A percentile compares a stretch with the other conserved stretches of the same genome.
These are phyloP conservation scores for Wallacemonas sp. DNA, from an alignment of 208 protist genomes.

Conservation along the genomic window DNA sequence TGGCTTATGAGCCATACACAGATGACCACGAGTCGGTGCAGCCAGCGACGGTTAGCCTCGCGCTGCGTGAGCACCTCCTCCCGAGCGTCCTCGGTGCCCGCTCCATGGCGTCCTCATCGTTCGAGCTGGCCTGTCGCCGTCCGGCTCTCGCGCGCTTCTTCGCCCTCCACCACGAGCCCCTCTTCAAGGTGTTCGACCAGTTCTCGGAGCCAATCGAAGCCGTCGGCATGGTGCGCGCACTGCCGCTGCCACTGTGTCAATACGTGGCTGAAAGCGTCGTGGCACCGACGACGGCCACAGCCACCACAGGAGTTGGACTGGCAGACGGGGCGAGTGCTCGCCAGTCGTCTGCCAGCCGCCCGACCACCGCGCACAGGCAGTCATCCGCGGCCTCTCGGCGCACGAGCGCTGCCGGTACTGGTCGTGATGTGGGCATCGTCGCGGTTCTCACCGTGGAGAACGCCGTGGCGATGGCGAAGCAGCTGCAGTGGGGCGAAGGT, in stretches of 20 bases:
- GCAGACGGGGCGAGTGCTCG: neutral
- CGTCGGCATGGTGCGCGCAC: conserved; percentile 41
- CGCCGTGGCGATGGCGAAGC: conserved; percentile 40
- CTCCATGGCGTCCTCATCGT: conserved; percentile 8
- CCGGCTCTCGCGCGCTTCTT: conserved; percentile 15
- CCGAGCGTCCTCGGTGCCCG: conserved; percentile 42
- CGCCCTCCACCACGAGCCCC: conserved; percentile 31
- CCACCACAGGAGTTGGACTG: neutral
- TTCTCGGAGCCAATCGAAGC: conserved; percentile 59
- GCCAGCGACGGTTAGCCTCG: conserved; percentile 33
- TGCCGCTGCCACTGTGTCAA: conserved; percentile 42
- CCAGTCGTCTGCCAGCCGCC: neutral
- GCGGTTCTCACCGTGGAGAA: conserved; percentile 43
- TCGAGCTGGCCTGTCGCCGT: conserved; percentile 21
- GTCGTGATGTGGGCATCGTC: conserved; percentile 64
- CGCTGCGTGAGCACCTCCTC: conserved; percentile 48
- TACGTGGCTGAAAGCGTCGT: neutral
- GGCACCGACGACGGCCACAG: neutral
- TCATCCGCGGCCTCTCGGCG: neutral
- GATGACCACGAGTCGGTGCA: conserved; percentile 33
- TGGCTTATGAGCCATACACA: conserved; percentile 31
- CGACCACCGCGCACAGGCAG: neutral
- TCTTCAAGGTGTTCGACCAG: conserved; percentile 40
- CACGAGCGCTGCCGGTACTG: neutral
- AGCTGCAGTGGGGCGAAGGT: conserved; percentile 39